Conservation (phyloP, 306 rosid genomes). For the Prunus kanzakura region DNA sequence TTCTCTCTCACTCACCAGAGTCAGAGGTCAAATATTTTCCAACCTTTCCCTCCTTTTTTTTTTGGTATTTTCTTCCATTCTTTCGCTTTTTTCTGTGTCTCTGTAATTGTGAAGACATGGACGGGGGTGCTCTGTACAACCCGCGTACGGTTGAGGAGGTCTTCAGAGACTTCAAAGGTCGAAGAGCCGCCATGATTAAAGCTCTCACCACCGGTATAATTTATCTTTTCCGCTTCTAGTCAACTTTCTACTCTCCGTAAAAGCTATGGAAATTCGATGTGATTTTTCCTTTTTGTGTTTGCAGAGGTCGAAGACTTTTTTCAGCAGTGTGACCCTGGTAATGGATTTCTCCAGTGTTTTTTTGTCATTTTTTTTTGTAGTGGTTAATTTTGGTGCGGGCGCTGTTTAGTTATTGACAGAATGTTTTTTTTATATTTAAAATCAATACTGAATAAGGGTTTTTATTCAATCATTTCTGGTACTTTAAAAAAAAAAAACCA, state of each 20-base stretch:
- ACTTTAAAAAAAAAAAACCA: background rate
- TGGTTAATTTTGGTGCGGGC: background rate
- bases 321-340: conserved; percentile 72
- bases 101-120: conserved; percentile 37
- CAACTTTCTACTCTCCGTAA: background rate
- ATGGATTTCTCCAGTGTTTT: conserved; percentile 4
- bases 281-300: background rate
- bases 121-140: conserved; percentile 32
- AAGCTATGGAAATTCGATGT: background rate
- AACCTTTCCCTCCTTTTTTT: conserved; percentile 58
- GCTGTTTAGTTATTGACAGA: background rate
- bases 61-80: background rate
- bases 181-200: conserved; percentile 59
- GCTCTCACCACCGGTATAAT: conserved; percentile 61
- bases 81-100: background rate
- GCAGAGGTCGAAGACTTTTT: conserved; percentile 50
- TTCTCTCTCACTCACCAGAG: background rate
- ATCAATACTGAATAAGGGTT: background rate
- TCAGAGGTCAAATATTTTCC: conserved; percentile 40
- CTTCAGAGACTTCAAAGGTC: conserved; percentile 61
- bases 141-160: conserved; percentile 64
- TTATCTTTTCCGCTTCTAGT: background rate
- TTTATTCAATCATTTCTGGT: background rate
- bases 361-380: background rate
- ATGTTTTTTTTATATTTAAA: background rate